Conservation (phyloP, 495 filamentous ascomycete species). For the Podospora anserina region DNA sequence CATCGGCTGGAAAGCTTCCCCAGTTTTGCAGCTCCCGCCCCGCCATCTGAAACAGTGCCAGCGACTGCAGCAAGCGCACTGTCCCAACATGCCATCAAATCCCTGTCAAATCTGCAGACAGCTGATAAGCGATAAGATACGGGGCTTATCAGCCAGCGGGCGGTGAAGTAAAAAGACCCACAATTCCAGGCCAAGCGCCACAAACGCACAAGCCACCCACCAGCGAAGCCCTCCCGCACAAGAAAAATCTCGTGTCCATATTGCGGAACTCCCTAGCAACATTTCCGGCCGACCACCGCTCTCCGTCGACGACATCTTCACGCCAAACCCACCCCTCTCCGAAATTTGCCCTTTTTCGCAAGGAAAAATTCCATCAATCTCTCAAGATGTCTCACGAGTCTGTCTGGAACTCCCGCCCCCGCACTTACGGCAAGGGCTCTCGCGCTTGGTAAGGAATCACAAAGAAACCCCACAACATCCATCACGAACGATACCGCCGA, state of each 20-base stretch:
- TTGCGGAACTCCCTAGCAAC: slow-evolving; percentile 16
- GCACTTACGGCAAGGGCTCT: slow-evolving; percentile 93
- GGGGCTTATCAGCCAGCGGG: background rate
- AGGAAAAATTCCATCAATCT: slow-evolving; percentile 14
- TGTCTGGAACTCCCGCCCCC: slow-evolving; percentile 98
- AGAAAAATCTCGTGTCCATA: slow-evolving; percentile 32
- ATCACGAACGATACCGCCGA: slow-evolving; percentile 3
- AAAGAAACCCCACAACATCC: slow-evolving; percentile 16
- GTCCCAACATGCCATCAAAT: background rate
- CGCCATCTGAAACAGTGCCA: slow-evolving; percentile 6
- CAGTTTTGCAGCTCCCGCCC: slow-evolving; percentile 1
- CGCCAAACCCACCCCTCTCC: slow-evolving; percentile 18
- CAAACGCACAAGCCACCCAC: slow-evolving; percentile 20
- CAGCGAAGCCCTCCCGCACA: slow-evolving; percentile 29
- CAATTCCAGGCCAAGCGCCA: background rate
- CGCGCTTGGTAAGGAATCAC: slow-evolving; percentile 72
- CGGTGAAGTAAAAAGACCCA: background rate
- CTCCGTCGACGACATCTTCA: slow-evolving; percentile 21
- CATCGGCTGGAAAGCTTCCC: slow-evolving; percentile 10
- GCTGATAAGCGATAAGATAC: background rate
- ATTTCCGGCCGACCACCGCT: slow-evolving; percentile 18
- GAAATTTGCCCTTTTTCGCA: slow-evolving; percentile 13
- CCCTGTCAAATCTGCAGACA: background rate
- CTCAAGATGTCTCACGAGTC: slow-evolving; percentile 95
- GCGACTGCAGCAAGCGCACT: background rate